phyloP scores from a whole-genome alignment of 2,329 filamentous ascomycete genomes.

The Aspergillaceae sp. region DNA sequence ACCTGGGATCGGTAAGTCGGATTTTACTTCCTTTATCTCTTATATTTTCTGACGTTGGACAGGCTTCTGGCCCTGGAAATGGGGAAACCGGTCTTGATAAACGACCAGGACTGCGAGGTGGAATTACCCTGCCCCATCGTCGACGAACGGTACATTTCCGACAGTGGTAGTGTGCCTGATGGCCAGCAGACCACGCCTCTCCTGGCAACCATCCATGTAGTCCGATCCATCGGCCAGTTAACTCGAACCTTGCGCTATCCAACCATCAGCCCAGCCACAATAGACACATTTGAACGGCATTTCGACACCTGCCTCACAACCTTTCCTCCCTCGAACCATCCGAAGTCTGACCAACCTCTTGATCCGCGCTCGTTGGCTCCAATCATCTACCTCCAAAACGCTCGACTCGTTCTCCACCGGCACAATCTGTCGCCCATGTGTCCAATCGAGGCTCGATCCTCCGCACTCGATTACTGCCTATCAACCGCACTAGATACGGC shows the following conservation, averaged over 20 bases:
- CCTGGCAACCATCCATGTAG: conserved; percentile 70
- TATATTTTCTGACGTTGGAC: conserved; percentile 7
- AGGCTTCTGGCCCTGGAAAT: conserved; percentile 69
- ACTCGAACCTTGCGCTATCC: conserved; percentile 61
- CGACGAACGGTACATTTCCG: conserved; percentile 59
- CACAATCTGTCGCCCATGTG: conserved; percentile 75
- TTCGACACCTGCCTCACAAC: conserved; percentile 65
- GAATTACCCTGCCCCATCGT: conserved; percentile 62
- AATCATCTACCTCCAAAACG: conserved; percentile 69
- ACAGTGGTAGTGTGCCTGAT: conserved; percentile 39
- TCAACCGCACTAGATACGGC: conserved; percentile 70
- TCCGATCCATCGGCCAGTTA: conserved; percentile 66
- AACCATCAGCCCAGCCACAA: conserved; percentile 55
- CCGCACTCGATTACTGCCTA: conserved; percentile 70
- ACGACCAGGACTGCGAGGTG: conserved; percentile 82
- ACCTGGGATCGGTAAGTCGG: conserved; percentile 65
- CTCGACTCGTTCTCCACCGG: conserved; percentile 75
- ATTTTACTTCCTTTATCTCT: not conserved
- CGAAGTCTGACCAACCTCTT: conserved; percentile 56
- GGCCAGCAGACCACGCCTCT: conserved; percentile 59
- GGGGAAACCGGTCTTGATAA: conserved; percentile 70
- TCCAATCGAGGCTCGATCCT: conserved; percentile 54
- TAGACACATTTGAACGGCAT: conserved; percentile 73
- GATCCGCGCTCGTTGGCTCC: conserved; percentile 68
- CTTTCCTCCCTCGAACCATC: conserved; percentile 67